A percentile compares a stretch with the other conserved stretches of the same genome.
phyloP scores from a whole-genome alignment of 805 yeast species.

The Yarrowia keelungensis region DNA sequence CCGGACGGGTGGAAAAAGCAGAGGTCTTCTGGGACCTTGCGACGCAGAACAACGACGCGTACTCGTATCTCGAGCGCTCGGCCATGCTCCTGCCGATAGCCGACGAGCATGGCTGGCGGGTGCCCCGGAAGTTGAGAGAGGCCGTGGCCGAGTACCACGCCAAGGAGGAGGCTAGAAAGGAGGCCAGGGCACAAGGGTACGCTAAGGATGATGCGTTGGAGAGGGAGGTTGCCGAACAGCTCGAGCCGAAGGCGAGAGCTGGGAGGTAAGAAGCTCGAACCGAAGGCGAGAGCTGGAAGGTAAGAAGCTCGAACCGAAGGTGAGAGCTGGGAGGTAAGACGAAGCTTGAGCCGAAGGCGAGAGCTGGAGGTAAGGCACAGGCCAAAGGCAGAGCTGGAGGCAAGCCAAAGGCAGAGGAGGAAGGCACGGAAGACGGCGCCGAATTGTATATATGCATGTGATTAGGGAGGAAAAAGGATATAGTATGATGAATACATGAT shows the following conservation, averaged over 20 bases:
- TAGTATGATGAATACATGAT: conserved; percentile 13
- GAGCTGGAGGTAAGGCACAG: too few relatives aligned
- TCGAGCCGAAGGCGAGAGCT: too few relatives aligned
- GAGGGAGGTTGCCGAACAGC: not conserved
- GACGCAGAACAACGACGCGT: conserved; percentile 22
- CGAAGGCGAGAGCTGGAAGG: too few relatives aligned
- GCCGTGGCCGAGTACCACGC: conserved; percentile 2
- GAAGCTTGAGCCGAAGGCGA: too few relatives aligned
- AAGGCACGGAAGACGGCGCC: too few relatives aligned
- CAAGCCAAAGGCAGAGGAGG: too few relatives aligned
- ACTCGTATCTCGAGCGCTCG: conserved; percentile 10
- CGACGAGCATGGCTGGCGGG: conserved; percentile 16
- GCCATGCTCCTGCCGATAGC: conserved; percentile 5
- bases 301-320: too few relatives aligned
- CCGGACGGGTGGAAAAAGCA: conserved; percentile 12
- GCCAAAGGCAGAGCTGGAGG: too few relatives aligned
- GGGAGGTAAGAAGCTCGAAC: too few relatives aligned
- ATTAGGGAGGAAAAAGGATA: conserved; percentile 21
- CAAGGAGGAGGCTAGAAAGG: not conserved
- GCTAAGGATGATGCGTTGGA: conserved; percentile 1
- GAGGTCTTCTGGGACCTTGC: conserved; percentile 26
- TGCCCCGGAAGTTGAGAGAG: not conserved
- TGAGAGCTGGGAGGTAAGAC: too few relatives aligned
- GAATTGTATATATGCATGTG: conserved; percentile 35
- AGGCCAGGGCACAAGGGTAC: not conserved